Evolutionary conservation across 768 basidiomycete species (phyloP).

Genomic region (Sutorius australiensis): DNA sequence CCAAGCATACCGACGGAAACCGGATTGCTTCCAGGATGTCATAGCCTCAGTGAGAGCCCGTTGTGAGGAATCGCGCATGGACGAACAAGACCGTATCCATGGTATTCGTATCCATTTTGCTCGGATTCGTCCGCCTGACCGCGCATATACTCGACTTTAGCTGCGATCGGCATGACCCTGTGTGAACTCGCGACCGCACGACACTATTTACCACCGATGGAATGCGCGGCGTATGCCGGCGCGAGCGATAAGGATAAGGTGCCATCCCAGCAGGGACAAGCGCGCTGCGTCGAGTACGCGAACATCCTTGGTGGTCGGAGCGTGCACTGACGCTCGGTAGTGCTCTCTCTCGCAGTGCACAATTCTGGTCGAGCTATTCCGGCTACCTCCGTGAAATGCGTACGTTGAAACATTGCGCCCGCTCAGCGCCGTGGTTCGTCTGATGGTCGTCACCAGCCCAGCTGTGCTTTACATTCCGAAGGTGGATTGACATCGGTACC

Average conservation of each 20-base stretch:
- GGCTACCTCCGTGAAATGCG: conserved; percentile 78
- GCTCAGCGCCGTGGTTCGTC: background rate
- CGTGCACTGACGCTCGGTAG: conserved; percentile 33
- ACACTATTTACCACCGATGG: conserved; percentile 62
- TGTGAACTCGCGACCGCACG: conserved; percentile 76
- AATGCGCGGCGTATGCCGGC: conserved; percentile 42
- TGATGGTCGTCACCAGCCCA: conserved; percentile 49
- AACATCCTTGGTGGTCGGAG: background rate
- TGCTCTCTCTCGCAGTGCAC: conserved; percentile 71
- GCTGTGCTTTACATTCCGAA: conserved; percentile 69
- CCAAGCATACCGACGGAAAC: conserved; percentile 41
- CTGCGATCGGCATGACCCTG: conserved; percentile 72
- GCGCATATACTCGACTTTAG: conserved; percentile 37
- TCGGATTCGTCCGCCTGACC: conserved; percentile 1
- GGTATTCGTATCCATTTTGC: conserved; percentile 35
- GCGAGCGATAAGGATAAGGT: background rate
- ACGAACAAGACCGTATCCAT: conserved; percentile 57
- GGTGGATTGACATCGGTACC: conserved; percentile 72
- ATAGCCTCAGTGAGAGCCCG: conserved; percentile 43
- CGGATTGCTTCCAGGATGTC: conserved; percentile 63
- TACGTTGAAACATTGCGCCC: conserved; percentile 38
- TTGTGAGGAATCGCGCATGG: conserved; percentile 56
- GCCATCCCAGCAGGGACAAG: conserved; percentile 28
- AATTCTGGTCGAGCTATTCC: conserved; percentile 84
- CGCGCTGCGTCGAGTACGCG: conserved; percentile 52